Conservation (phyloP, 2,329 filamentous ascomycete genomes). For the Penicillium sp. region DNA sequence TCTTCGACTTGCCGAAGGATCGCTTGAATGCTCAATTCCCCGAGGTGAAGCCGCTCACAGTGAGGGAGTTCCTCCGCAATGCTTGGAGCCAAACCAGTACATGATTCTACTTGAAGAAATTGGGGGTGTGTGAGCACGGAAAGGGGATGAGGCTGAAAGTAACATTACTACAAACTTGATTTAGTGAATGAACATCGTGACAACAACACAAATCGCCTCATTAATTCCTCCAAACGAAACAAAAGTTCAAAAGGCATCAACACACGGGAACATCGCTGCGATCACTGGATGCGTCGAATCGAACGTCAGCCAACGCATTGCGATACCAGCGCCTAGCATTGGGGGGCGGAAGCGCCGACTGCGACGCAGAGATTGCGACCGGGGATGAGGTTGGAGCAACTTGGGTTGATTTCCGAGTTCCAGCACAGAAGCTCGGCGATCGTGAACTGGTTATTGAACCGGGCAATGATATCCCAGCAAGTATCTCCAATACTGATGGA, state of each 20-base stretch:
- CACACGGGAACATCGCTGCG: too few relatives aligned
- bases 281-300: background rate
- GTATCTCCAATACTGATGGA: slow-evolving; percentile 21
- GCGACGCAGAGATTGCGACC: slow-evolving; percentile 23
- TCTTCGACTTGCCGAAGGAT: slow-evolving; percentile 29
- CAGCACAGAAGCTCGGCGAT: slow-evolving; percentile 24
- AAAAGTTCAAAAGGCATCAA: background rate
- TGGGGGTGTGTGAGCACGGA: background rate
- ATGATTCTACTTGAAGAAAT: background rate
- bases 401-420: slow-evolving; percentile 25
- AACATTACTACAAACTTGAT: background rate
- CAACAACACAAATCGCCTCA: background rate
- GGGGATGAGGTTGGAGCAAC: slow-evolving; percentile 25
- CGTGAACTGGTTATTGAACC: slow-evolving; percentile 17
- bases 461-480: slow-evolving; percentile 25
- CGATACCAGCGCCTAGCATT: background rate
- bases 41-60: slow-evolving; percentile 22
- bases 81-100: slow-evolving; percentile 14
- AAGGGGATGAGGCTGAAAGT: background rate
- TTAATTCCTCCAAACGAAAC: slow-evolving; percentile 1
- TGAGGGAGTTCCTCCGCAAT: slow-evolving; percentile 27
- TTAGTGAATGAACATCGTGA: background rate
- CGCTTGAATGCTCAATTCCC: slow-evolving; percentile 26
- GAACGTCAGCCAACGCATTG: background rate
- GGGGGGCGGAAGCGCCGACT: slow-evolving; percentile 7